These are phyloP conservation scores for Ilyonectria mors-panacis DNA, from an alignment of 2,329 filamentous ascomycete species.

Conservation along the genomic window DNA sequence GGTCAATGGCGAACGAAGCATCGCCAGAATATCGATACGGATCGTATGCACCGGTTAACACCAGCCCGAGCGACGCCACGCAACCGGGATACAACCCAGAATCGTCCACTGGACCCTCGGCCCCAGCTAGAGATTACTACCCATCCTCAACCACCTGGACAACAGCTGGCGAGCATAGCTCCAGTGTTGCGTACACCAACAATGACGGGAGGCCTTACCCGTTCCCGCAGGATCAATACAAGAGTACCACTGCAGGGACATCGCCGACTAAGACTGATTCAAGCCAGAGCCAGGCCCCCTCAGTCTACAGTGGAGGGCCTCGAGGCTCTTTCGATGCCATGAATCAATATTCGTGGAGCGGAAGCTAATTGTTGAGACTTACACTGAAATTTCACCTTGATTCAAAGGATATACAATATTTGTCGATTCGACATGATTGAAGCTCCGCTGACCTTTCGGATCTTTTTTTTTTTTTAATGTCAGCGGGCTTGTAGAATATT, in stretches of 20 bases:
- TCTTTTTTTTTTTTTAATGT: constrained; percentile 42
- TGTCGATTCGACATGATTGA: constrained; percentile 39
- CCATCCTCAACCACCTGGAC: constrained; percentile 67
- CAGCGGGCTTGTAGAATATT: constrained; percentile 48
- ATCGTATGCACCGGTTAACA: constrained; percentile 54
- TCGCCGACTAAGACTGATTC: constrained; percentile 54
- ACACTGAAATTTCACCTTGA: constrained; percentile 18
- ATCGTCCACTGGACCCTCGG: constrained; percentile 46
- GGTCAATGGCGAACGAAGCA: constrained; percentile 64
- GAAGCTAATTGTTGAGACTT: constrained; percentile 54
- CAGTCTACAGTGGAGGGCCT: constrained; percentile 57
- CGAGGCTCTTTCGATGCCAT: constrained; percentile 64
- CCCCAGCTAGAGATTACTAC: constrained; percentile 66
- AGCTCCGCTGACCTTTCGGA: constrained; percentile 35
- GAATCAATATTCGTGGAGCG: constrained; percentile 72
- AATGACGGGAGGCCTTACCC: constrained; percentile 65
- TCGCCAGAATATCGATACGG: constrained; percentile 72
- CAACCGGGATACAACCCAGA: constrained; percentile 52
- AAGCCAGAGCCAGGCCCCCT: constrained; percentile 57
- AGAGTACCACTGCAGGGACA: constrained; percentile 48
- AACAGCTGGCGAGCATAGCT: constrained; percentile 62
- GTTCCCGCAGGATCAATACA: constrained; percentile 65
- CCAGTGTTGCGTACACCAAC: constrained; percentile 62
- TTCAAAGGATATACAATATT: constrained; percentile 42
- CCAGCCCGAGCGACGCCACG: constrained; percentile 51